Evolutionary conservation across 768 basidiomycete species (phyloP), one percentile per base, ranked within the genome.

Genomic region (Mycena albidolilacea): DNA sequence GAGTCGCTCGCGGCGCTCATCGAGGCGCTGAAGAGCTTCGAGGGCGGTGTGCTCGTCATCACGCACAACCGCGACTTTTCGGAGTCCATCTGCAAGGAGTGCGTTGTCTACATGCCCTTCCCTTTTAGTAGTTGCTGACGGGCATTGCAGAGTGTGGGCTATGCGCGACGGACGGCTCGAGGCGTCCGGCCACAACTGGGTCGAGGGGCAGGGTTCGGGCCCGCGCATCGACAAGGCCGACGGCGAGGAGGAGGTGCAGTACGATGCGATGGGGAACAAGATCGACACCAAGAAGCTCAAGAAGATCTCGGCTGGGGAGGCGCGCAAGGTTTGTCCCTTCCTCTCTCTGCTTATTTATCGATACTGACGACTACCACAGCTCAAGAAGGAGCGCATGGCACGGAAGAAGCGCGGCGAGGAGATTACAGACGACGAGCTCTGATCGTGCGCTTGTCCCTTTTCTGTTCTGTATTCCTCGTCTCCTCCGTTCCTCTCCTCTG

Each of bases 31-130:
- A 98, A 98, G 91, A 89, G 89, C 83, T 99, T 98, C 85, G 96
- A 97, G 85, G 98, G 97, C 83, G 97, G 97, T 92, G 96, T 98
- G 73, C 93, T 98, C 81, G 87, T 98, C 82, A 98, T 98, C 80
- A 98, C 97, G 66, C 97, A 98, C 91, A 96, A 97, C 88, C 92
- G 95, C 73, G 97, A 98, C 89, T 99, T 99, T 90, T 98, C 97
- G 68, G 98, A 99, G 90, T 97, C 95, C 44, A 86, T 99, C 75
- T 99, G 98, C 91, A 89, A 91, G 76, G 97, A 99, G 86, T 87
- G 75, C 71, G 78, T 82, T 19, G 35, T 17, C 39, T 3, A n/a
- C n/a, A 8, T 17, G 15, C 48, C 6, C 8, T 44, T 19, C 3
- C 17, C 50, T 5, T 44, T 61, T 0, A 64, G 17, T 39, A 68